A percentile compares a stretch with the other conserved stretches of the same genome.
phyloP scores from a whole-genome alignment of 2,329 filamentous ascomycete genomes.

The Leptographium wingfieldii region DNA sequence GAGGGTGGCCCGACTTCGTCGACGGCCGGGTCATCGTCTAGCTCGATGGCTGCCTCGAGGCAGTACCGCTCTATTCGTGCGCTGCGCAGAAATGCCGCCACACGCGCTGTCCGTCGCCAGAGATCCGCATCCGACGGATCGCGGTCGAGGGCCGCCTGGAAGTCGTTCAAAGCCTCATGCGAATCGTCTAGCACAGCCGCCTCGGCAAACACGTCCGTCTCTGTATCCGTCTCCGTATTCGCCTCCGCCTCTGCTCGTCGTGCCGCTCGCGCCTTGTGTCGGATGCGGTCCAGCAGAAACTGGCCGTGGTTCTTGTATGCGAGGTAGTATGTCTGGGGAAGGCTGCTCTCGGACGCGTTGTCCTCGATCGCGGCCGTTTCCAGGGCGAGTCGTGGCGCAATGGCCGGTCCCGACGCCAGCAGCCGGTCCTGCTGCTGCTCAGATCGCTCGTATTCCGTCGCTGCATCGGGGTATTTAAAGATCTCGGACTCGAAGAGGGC shows the following conservation, averaged over 20 bases:
- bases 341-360: slow-evolving; percentile 64
- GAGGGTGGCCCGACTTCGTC: slow-evolving; percentile 51
- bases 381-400: slow-evolving; percentile 39
- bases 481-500: slow-evolving; percentile 84
- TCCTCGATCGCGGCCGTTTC: slow-evolving; percentile 47
- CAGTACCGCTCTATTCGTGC: slow-evolving; percentile 46
- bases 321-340: slow-evolving; percentile 82
- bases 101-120: slow-evolving; percentile 47
- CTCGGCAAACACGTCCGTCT: slow-evolving; percentile 19
- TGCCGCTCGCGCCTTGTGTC: slow-evolving; percentile 29
- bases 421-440: slow-evolving; percentile 41
- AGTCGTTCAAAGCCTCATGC: slow-evolving; percentile 40
- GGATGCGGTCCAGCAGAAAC: slow-evolving; percentile 68
- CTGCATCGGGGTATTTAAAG: slow-evolving; percentile 79
- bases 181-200: slow-evolving; percentile 25
- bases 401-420: slow-evolving; percentile 32
- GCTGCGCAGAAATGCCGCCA: slow-evolving; percentile 46
- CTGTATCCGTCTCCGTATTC: neutral
- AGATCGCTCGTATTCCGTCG: slow-evolving; percentile 69
- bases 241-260: slow-evolving; percentile 2
- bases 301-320: slow-evolving; percentile 94
- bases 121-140: slow-evolving; percentile 56
- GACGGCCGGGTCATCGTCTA: slow-evolving; percentile 53
- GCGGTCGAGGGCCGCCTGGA: slow-evolving; percentile 46
- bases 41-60: slow-evolving; percentile 52